Evolutionary conservation across 495 filamentous ascomycete species (phyloP).

Genomic region (Aspergillus baeticus): DNA sequence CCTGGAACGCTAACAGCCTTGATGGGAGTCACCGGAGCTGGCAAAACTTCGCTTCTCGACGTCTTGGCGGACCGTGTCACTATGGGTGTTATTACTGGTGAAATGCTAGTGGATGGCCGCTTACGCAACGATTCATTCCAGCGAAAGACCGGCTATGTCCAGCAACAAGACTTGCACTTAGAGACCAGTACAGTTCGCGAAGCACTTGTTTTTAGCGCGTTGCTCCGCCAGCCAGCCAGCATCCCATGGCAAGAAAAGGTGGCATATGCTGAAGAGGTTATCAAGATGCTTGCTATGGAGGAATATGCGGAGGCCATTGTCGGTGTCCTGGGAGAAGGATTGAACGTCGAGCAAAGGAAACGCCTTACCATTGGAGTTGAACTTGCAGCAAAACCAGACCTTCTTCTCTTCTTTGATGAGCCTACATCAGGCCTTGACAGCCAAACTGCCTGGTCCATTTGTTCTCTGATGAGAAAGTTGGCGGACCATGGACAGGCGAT

Average conservation of each 20-base stretch:
- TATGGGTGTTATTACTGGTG: conserved; percentile 82
- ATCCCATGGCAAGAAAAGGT: conserved; percentile 71
- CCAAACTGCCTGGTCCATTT: conserved; percentile 85
- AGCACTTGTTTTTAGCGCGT: conserved; percentile 77
- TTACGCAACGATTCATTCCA: conserved; percentile 78
- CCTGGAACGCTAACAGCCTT: conserved; percentile 88
- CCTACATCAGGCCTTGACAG: conserved; percentile 82
- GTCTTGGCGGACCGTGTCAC: conserved; percentile 70
- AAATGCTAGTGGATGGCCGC: conserved; percentile 80
- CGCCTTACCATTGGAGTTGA: conserved; percentile 86
- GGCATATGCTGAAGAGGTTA: conserved; percentile 86
- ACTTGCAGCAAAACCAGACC: conserved; percentile 77
- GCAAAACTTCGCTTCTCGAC: conserved; percentile 58
- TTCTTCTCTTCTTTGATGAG: conserved; percentile 87
- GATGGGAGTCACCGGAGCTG: conserved; percentile 67
- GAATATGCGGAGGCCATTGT: conserved; percentile 86
- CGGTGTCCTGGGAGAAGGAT: conserved; percentile 81
- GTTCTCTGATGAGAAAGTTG: conserved; percentile 74
- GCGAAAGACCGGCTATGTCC: conserved; percentile 88
- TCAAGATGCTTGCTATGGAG: conserved; percentile 85
- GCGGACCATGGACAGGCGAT: conserved; percentile 83
- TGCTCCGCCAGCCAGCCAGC: conserved; percentile 76
- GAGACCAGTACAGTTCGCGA: conserved; percentile 80
- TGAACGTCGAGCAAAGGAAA: conserved; percentile 91
- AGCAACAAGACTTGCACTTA: conserved; percentile 90